Percentiles rank a stretch among this genome's conserved stretches.
Evolutionary conservation across 805 yeast genomes (phyloP).

Genomic region (Metschnikowia drakensbergensis): DNA sequence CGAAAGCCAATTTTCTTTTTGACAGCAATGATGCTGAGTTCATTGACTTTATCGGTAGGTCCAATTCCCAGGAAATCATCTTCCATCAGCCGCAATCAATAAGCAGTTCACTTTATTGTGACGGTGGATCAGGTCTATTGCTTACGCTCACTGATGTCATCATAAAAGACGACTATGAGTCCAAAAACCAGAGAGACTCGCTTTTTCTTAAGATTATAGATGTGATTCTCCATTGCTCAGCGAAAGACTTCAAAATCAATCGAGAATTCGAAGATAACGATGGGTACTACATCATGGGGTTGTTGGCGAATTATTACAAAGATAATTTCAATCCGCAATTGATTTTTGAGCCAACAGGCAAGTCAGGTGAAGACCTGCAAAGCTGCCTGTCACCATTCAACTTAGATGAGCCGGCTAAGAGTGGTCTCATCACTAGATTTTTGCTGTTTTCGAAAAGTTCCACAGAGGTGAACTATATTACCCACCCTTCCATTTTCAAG

Average conservation of each 20-base stretch:
- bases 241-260: slow-evolving; percentile 47
- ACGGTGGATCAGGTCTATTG: slow-evolving; percentile 52
- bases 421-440: background rate
- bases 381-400: background rate
- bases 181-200: slow-evolving; percentile 16
- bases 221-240: slow-evolving; percentile 41
- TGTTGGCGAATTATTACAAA: slow-evolving; percentile 49
- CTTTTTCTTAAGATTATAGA: slow-evolving; percentile 33
- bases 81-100: slow-evolving; percentile 27
- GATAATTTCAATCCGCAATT: slow-evolving; percentile 17
- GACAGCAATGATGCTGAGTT: slow-evolving; percentile 13
- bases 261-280: slow-evolving; percentile 56
- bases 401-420: background rate
- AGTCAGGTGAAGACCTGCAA: background rate
- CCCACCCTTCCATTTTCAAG: slow-evolving; percentile 35
- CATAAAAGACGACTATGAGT: slow-evolving; percentile 23
- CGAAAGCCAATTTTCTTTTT: slow-evolving; percentile 13
- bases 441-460: background rate
- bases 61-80: slow-evolving; percentile 9
- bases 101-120: slow-evolving; percentile 33
- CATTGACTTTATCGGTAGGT: slow-evolving; percentile 8
- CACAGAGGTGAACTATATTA: background rate
- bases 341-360: background rate
- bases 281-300: slow-evolving; percentile 58
- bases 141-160: slow-evolving; percentile 46